Conservation (phyloP, 139 green algal species). For the Coelastrella sp. region DNA sequence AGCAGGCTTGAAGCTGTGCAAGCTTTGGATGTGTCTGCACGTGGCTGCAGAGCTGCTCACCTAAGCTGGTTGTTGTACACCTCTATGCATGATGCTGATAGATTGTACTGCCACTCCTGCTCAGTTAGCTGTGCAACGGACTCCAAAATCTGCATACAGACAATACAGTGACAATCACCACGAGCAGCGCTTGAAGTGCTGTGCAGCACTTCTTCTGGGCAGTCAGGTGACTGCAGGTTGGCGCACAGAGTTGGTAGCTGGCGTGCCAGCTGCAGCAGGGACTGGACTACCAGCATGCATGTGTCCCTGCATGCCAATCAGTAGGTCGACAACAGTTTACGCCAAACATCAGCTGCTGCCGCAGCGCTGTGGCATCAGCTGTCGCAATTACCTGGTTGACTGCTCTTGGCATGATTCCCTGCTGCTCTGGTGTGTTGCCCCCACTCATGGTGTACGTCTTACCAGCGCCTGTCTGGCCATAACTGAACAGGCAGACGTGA, state of each 20-base stretch:
- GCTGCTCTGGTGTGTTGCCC: conserved; percentile 28
- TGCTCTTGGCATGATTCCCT: conserved; percentile 92
- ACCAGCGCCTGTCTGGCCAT: conserved; percentile 97
- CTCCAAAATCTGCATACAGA: conserved; percentile 76
- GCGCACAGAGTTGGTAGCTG: too few species aligned
- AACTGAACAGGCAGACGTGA: conserved; percentile 99
- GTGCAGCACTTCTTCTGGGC: too few species aligned
- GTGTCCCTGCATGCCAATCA: background rate
- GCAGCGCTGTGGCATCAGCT: background rate
- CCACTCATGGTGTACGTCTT: conserved; percentile 98
- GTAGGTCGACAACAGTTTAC: too few species aligned
- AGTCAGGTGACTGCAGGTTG: too few species aligned
- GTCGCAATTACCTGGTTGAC: conserved; percentile 77
- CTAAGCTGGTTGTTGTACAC: conserved; percentile 94
- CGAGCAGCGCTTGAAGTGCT: too few species aligned
- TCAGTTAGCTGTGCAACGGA: conserved; percentile 63
- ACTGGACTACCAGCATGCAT: background rate
- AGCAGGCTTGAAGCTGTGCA: too few species aligned
- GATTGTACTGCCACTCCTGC: conserved; percentile 87
- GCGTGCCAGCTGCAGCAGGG: conserved; percentile 4
- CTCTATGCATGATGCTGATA: conserved; percentile 94
- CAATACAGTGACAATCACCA: too few species aligned
- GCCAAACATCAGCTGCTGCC: background rate
- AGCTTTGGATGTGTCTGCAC: too few species aligned
- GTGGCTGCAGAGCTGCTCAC: background rate